phyloP scores from a whole-genome alignment of 805 yeast species.

The Lachancea kluyveri region DNA sequence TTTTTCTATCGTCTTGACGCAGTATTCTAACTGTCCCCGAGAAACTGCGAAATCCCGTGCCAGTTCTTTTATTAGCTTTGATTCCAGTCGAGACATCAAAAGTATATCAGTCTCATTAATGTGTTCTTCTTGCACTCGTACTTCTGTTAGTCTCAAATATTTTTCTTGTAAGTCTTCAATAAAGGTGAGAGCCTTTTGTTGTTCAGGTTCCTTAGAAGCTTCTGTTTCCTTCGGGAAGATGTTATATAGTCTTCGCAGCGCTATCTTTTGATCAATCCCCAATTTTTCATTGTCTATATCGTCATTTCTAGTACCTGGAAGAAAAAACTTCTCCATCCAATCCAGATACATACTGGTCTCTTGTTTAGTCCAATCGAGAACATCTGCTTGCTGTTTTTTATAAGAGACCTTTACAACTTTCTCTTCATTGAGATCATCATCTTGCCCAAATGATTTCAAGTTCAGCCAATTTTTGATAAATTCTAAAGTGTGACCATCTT shows the following conservation, averaged over 20 bases:
- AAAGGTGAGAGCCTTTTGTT: slow-evolving; percentile 8
- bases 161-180: slow-evolving; percentile 23
- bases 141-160: slow-evolving; percentile 13
- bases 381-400: slow-evolving; percentile 3
- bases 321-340: slow-evolving; percentile 24
- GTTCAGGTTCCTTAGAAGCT: not conserved
- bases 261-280: slow-evolving; percentile 27
- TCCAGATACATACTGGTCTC: slow-evolving; percentile 21
- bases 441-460: not conserved
- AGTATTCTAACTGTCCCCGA: slow-evolving; percentile 8
- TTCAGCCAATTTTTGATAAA: slow-evolving; percentile 3
- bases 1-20: slow-evolving; percentile 11
- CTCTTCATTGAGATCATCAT: slow-evolving; percentile 8
- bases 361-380: slow-evolving; percentile 16
- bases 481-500: slow-evolving; percentile 5
- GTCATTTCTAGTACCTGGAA: slow-evolving; percentile 6
- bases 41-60: slow-evolving; percentile 15
- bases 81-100: slow-evolving; percentile 10
- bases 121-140: slow-evolving; percentile 6
- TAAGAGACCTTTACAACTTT: slow-evolving; percentile 9
- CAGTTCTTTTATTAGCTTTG: slow-evolving; percentile 10
- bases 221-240: slow-evolving; percentile 19
- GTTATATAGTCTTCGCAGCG: slow-evolving; percentile 22
- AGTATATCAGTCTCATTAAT: not conserved
- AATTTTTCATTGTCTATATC: slow-evolving; percentile 6